Evolutionary conservation across 768 basidiomycete genomes (phyloP).

Genomic region (Hygrophoropsis aurantiaca): DNA sequence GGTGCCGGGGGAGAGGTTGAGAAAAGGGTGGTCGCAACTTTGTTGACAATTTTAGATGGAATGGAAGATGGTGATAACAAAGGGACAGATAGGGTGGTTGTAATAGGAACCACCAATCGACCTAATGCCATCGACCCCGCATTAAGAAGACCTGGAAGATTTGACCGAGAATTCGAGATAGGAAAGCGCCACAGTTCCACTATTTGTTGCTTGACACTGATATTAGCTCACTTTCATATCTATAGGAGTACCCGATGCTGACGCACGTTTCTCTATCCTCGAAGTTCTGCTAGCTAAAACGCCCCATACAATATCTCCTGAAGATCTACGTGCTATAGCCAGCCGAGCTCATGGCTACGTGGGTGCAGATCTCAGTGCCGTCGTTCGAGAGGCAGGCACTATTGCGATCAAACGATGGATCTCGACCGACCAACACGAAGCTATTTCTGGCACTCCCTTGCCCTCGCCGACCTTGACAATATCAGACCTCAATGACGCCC

Average conservation of each 20-base stretch:
- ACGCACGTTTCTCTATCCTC: constrained; percentile 83
- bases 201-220: constrained; percentile 3
- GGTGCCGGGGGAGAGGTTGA: constrained; percentile 93
- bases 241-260: constrained; percentile 83
- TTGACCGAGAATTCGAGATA: constrained; percentile 95
- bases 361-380: constrained; percentile 90
- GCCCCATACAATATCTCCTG: constrained; percentile 65
- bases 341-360: constrained; percentile 92
- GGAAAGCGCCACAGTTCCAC: constrained; percentile 43
- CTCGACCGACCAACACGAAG: constrained; percentile 7
- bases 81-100: constrained; percentile 69
- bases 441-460: constrained; percentile 12
- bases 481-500: constrained; percentile 65
- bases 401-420: constrained; percentile 86
- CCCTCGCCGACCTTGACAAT: constrained; percentile 47
- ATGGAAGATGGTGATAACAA: constrained; percentile 53
- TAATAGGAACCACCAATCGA: constrained; percentile 94
- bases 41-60: constrained; percentile 94
- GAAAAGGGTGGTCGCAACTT: constrained; percentile 90
- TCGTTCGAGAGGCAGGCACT: constrained; percentile 92
- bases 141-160: constrained; percentile 82
- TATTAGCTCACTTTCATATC: not conserved
- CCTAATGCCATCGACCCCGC: constrained; percentile 97
- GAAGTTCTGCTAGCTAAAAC: constrained; percentile 80
- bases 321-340: constrained; percentile 66